Conservation (phyloP, 2,329 filamentous ascomycete species). For the Fusarium sp. region DNA sequence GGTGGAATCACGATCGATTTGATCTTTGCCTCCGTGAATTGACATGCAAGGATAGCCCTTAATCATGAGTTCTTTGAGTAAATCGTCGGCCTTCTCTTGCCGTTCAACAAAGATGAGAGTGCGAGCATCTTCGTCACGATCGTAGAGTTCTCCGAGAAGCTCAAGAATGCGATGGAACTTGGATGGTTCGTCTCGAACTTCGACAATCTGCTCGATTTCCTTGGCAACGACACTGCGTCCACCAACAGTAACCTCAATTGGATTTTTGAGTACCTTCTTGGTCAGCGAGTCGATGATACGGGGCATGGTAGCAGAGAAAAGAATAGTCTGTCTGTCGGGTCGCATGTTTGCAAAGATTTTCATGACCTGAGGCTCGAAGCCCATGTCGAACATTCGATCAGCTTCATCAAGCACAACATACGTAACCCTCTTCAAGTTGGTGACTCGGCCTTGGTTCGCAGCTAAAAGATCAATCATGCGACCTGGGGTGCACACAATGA, state of each 20-base stretch:
- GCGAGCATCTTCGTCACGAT: slow-evolving; percentile 88
- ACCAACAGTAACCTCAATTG: slow-evolving; percentile 92
- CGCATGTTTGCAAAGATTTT: slow-evolving; percentile 94
- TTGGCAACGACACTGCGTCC: slow-evolving; percentile 88
- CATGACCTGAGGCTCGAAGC: slow-evolving; percentile 97
- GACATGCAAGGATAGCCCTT: slow-evolving; percentile 94
- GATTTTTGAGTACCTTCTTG: slow-evolving; percentile 86
- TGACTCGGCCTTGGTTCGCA: slow-evolving; percentile 93
- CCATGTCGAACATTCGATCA: slow-evolving; percentile 99
- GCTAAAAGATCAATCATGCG: slow-evolving; percentile 95
- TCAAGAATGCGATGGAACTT: slow-evolving; percentile 90
- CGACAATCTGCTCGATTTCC: slow-evolving; percentile 94
- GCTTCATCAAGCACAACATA: slow-evolving; percentile 98
- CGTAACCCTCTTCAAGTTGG: slow-evolving; percentile 87
- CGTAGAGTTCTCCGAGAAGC: slow-evolving; percentile 87
- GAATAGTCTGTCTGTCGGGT: slow-evolving; percentile 90
- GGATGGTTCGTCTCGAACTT: slow-evolving; percentile 82
- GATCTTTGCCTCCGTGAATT: slow-evolving; percentile 93
- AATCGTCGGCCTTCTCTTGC: slow-evolving; percentile 88
- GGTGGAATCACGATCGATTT: slow-evolving; percentile 91
- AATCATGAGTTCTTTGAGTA: slow-evolving; percentile 81
- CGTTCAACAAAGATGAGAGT: slow-evolving; percentile 92
- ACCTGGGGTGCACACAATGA: slow-evolving; percentile 94
- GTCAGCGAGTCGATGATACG: slow-evolving; percentile 91
- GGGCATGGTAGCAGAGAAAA: slow-evolving; percentile 97